Base-by-base conservation (phyloP, 306 rosid genomes). In the Ziziphus jujuba region DNA sequence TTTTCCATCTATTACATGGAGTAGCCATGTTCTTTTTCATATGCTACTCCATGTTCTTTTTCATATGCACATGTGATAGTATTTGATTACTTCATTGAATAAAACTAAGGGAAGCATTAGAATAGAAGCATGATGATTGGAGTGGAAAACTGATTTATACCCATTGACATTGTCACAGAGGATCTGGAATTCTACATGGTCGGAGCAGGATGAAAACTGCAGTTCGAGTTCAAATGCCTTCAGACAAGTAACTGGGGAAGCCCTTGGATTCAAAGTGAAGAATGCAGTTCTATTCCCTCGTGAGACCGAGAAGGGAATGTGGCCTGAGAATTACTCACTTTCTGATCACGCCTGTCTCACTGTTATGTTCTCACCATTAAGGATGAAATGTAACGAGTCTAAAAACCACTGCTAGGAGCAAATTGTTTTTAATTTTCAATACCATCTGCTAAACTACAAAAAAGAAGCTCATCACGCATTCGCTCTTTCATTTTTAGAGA, bases 311-410 rank as follows among this genome's bases (percentile, higher is more conserved):
- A 82, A 60, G 72, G 98, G 96, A 64, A 63, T 23, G 17, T 92
- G 96, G 98, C 98, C 96, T 0, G 96, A 87, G 48, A 76, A 82
- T 59, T 92, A 89, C 67, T 73, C 89, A 44, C 96, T 92, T 38
- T 92, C 96, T 20, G 98, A 92, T 81, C 98, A 89, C 58, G 95
- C 96, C 5, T 71, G 77, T 73, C 87, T 92, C 12, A 79, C 88
- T 0, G 95, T 80, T 52, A 81, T 61, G 9, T 79, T 92, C 63
- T 79, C 90, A 40, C 89, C 89, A 0, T 70, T 80, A 59, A 84
- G 72, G 60, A 69, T 89, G 89, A 50, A 40, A 58, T 85, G 85
- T 66, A 73, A 74, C 14, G 35, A 8, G 63, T 61, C 77, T 56
- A 73, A 73, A 53, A 77, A 60, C 49, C 69, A 16, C 44, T 31